Evolutionary conservation across 805 yeast genomes (phyloP).

Genomic region (Lachancea sp.): DNA sequence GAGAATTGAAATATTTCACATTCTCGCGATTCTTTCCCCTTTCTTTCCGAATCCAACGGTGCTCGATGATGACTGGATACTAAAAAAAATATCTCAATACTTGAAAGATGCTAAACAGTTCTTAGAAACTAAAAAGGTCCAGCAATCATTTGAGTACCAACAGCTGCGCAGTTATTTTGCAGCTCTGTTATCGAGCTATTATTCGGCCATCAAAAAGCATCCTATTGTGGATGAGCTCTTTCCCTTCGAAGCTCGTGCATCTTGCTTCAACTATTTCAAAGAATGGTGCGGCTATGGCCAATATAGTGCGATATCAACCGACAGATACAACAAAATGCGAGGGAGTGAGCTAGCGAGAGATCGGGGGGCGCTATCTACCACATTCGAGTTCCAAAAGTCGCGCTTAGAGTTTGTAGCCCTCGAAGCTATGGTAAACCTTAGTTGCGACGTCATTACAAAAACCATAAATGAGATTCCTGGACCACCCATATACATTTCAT

Average conservation of each 20-base stretch:
- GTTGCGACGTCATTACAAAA: constrained; percentile 65
- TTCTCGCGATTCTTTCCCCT: constrained; percentile 62
- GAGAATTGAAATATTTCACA: constrained; percentile 72
- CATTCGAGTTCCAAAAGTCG: constrained; percentile 68
- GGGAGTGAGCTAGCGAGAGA: constrained; percentile 35
- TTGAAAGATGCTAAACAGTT: constrained; percentile 57
- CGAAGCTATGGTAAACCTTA: constrained; percentile 77
- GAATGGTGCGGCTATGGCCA: constrained; percentile 96
- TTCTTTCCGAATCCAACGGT: constrained; percentile 47
- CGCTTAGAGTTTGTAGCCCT: constrained; percentile 64
- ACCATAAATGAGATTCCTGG: constrained; percentile 25
- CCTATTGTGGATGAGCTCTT: constrained; percentile 47
- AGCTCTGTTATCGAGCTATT: constrained; percentile 72
- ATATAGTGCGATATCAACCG: constrained; percentile 50
- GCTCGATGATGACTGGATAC: constrained; percentile 60
- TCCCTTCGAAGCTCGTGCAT: constrained; percentile 81
- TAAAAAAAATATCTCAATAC: constrained; percentile 55
- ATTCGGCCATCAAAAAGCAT: constrained; percentile 44
- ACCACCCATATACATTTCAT: constrained; percentile 47
- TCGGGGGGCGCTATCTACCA: constrained; percentile 50
- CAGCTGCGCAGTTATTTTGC: constrained; percentile 77
- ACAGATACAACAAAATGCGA: constrained; percentile 55
- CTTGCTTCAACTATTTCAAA: constrained; percentile 73
- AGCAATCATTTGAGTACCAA: constrained; percentile 64
- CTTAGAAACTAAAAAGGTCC: constrained; percentile 50